phyloP scores from a whole-genome alignment of 1,284 basidiomycete species.

The Rhizoctonia solani region DNA sequence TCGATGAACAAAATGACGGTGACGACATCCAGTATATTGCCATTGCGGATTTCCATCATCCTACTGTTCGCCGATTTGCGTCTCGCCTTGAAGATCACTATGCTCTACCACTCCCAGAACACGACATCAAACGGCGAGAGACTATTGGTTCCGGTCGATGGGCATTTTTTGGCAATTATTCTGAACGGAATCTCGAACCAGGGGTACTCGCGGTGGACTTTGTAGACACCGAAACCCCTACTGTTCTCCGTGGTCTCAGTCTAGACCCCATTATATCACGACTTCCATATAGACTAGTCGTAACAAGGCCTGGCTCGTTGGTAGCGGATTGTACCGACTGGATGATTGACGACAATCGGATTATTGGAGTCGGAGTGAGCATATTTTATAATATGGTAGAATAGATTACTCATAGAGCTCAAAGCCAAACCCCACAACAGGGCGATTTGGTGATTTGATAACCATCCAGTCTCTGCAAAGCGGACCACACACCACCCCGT shows the following conservation, averaged over 20 bases:
- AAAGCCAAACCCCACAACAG: background rate
- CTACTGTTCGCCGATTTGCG: background rate
- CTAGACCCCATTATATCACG: conserved; percentile 1
- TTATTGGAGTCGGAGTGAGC: conserved; percentile 4
- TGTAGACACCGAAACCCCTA: background rate
- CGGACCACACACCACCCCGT: too few species aligned
- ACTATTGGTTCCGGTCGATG: background rate
- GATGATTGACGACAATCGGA: conserved; percentile 8
- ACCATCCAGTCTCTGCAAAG: background rate
- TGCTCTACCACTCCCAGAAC: background rate
- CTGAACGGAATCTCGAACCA: background rate
- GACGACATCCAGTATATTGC: background rate
- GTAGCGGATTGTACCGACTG: background rate
- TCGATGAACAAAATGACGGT: background rate
- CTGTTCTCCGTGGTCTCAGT: background rate
- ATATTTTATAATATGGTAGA: background rate
- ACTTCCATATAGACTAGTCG: conserved; percentile 1
- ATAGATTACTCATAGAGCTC: background rate
- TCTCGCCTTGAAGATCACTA: background rate
- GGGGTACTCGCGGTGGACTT: background rate
- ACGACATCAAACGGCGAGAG: background rate
- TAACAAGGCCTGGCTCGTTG: background rate
- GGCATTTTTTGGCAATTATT: background rate
- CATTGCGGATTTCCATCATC: background rate
- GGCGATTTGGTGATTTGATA: background rate